Percentiles rank a stretch among this genome's conserved stretches.
These are phyloP conservation scores for Clathrus columnatus DNA, from an alignment of 768 basidiomycete species.

Conservation along the genomic window DNA sequence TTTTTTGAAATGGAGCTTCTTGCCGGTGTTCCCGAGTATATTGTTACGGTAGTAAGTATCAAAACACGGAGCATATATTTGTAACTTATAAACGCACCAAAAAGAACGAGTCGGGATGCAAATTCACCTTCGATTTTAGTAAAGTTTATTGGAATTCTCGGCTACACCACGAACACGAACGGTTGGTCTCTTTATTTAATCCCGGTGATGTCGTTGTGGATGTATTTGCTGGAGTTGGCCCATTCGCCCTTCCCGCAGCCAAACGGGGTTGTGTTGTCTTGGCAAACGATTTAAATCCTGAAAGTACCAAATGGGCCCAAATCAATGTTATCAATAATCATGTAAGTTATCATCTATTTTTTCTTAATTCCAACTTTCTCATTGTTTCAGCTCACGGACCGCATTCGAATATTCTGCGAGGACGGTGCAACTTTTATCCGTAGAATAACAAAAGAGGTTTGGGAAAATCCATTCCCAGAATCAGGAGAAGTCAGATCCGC, in stretches of 20 bases:
- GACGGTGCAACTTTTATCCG: constrained; percentile 87
- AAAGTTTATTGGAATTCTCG: constrained; percentile 98
- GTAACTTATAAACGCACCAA: constrained; percentile 33
- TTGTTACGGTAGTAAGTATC: constrained; percentile 73
- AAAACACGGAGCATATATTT: neutral
- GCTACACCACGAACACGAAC: constrained; percentile 82
- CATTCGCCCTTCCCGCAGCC: constrained; percentile 89
- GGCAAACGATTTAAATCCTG: constrained; percentile 92
- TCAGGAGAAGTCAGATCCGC: constrained; percentile 34
- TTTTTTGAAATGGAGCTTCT: constrained; percentile 96
- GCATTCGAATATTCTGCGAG: constrained; percentile 64
- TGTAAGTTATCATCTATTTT: constrained; percentile 34
- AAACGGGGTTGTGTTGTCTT: constrained; percentile 85
- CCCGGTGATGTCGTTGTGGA: constrained; percentile 71
- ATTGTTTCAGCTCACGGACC: constrained; percentile 49
- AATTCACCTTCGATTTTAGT: constrained; percentile 89
- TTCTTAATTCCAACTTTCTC: neutral
- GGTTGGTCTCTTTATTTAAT: constrained; percentile 66
- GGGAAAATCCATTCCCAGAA: constrained; percentile 60
- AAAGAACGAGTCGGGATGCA: constrained; percentile 64
- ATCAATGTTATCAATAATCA: constrained; percentile 70
- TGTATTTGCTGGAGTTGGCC: constrained; percentile 95
- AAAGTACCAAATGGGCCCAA: constrained; percentile 66
- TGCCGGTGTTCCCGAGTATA: constrained; percentile 79
- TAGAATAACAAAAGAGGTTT: constrained; percentile 39